phyloP scores from a whole-genome alignment of 2,329 filamentous ascomycete genomes.

The Ophiocordyceps camponoti-saundersi region DNA sequence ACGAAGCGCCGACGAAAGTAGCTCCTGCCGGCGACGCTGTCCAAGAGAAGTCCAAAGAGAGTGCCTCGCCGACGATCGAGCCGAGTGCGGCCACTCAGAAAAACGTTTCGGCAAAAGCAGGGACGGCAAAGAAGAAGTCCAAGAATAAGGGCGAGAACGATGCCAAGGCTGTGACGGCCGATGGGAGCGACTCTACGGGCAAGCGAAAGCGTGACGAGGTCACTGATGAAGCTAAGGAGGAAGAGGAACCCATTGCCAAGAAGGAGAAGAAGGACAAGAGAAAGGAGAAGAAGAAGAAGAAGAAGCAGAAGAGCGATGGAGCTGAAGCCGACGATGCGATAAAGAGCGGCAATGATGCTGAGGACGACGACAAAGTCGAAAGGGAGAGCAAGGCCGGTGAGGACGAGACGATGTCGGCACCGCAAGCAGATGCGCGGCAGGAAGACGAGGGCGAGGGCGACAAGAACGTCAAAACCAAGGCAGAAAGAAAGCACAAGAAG shows the following conservation, averaged over 20 bases:
- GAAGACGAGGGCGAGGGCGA: background rate
- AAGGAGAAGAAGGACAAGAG: slow-evolving; percentile 10
- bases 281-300: slow-evolving; percentile 4
- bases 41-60: slow-evolving; percentile 14
- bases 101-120: slow-evolving; percentile 3
- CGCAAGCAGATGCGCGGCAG: too few species aligned
- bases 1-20: slow-evolving; percentile 7
- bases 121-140: slow-evolving; percentile 6
- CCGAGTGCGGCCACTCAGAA: slow-evolving; percentile 4
- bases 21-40: slow-evolving; percentile 13
- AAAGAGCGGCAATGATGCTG: background rate
- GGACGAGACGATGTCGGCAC: too few species aligned
- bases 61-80: slow-evolving; percentile 2
- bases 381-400: slow-evolving; percentile 1
- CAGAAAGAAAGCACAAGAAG: slow-evolving; percentile 5
- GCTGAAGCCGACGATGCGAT: background rate
- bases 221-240: slow-evolving; percentile 1
- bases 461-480: slow-evolving; percentile 1
- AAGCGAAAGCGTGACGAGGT: slow-evolving; percentile 16
- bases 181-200: slow-evolving; percentile 14
- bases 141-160: background rate
- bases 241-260: slow-evolving; percentile 4
- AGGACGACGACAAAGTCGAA: slow-evolving; percentile 3
- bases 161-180: background rate
- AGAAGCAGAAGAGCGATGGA: slow-evolving; percentile 3